Conservation (phyloP, 202 grass and related monocot species). For the Hordeum pubiflorum region DNA sequence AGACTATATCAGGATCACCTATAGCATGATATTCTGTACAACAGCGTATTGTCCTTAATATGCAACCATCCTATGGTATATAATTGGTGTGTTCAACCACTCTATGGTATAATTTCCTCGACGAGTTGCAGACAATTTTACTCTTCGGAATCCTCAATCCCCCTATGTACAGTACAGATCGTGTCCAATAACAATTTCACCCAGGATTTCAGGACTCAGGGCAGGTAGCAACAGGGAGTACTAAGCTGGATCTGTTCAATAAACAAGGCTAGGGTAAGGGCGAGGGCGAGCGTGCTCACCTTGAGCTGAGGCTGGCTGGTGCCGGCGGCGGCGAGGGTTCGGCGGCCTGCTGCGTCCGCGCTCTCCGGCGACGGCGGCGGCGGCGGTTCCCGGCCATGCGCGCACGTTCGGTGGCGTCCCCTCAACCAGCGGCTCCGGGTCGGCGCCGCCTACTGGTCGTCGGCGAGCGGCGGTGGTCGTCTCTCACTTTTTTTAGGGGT, state of each 20-base stretch:
- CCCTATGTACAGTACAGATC: not conserved
- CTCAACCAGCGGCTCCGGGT: not conserved
- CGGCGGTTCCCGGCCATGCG: not conserved
- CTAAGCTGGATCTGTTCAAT: not conserved
- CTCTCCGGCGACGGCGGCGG: not conserved
- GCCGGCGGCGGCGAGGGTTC: not conserved
- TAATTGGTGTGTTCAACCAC: not conserved
- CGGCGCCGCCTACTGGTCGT: not conserved
- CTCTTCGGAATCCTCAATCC: not conserved
- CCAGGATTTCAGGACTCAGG: not conserved
- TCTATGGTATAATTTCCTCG: not conserved
- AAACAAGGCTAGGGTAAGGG: not conserved
- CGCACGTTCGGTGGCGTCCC: not conserved
- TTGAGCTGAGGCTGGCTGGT: not conserved
- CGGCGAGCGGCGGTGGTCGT: not conserved
- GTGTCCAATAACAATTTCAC: not conserved
- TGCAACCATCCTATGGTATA: not conserved
- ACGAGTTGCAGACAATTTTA: not conserved
- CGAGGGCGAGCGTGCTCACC: not conserved
- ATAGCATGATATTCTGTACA: not conserved
- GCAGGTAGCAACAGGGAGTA: not conserved
- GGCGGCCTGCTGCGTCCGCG: not conserved
- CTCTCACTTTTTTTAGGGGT: not conserved
- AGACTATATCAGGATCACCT: not conserved
- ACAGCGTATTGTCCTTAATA: not conserved